These are phyloP conservation scores for Luzula sylvatica DNA, from an alignment of 176 grass and related monocot species.

Conservation along the genomic window DNA sequence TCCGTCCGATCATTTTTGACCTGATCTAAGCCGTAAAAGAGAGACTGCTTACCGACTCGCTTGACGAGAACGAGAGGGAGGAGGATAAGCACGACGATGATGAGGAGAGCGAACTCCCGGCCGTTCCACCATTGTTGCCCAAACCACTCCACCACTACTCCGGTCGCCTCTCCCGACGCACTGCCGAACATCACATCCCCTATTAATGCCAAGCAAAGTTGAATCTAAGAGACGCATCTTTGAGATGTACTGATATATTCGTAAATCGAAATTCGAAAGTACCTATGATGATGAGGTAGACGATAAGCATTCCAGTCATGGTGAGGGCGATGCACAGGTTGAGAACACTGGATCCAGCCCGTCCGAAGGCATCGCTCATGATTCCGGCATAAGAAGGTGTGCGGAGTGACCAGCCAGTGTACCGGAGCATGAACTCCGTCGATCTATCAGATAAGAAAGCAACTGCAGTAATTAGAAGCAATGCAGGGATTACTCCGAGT, in stretches of 20 bases:
- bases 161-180: constrained; percentile 25
- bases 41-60: constrained; percentile 54
- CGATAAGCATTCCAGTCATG: constrained; percentile 55
- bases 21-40: neutral
- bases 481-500: constrained; percentile 53
- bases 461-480: constrained; percentile 32
- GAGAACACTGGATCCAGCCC: constrained; percentile 32
- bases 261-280: constrained; percentile 5
- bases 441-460: constrained; percentile 51
- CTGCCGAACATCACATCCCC: constrained; percentile 82
- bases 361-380: constrained; percentile 68
- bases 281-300: constrained; percentile 97
- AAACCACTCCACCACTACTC: constrained; percentile 71
- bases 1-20: neutral
- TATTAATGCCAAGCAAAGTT: constrained; percentile 16
- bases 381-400: constrained; percentile 46
- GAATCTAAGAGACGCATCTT: neutral
- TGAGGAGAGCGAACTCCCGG: constrained; percentile 45
- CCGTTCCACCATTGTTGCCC: constrained; percentile 62
- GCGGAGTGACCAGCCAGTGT: constrained; percentile 29
- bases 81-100: constrained; percentile 38
- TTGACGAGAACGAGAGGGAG: constrained; percentile 67
- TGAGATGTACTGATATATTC: neutral
- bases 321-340: constrained; percentile 53
- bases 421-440: constrained; percentile 66